phyloP scores from a whole-genome alignment of 1,284 basidiomycete genomes.

The Coniferiporia sulphurascens region DNA sequence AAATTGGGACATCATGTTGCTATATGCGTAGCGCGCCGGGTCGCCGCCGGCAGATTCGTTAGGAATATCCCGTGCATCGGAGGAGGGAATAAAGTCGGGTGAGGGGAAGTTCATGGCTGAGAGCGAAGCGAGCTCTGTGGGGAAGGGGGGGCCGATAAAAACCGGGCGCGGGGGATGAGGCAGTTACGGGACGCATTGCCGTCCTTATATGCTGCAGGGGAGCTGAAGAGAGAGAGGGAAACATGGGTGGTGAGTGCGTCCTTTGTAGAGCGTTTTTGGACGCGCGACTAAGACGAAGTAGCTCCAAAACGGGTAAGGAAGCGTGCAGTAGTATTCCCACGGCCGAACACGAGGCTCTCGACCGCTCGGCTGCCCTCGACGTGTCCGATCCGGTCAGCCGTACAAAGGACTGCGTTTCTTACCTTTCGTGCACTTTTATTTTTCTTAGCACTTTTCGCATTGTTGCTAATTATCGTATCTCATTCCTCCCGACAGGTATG shows the following conservation, averaged over 20 bases:
- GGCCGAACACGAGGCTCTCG: not conserved
- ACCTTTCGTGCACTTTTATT: no score
- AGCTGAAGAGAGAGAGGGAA: not conserved
- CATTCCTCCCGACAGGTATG: no score
- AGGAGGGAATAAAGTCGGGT: not conserved
- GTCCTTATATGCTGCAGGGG: constrained; percentile 4
- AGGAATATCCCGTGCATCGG: not conserved
- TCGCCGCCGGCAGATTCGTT: not conserved
- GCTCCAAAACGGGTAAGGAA: not conserved
- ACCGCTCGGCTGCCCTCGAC: no score
- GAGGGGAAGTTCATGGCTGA: not conserved
- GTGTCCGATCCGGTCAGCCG: no score
- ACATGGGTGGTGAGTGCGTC: not conserved
- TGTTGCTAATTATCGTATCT: no score
- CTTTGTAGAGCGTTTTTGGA: constrained; percentile 10
- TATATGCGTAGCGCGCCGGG: not conserved
- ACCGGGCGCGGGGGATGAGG: not conserved
- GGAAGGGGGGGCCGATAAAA: not conserved
- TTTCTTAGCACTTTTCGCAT: no score
- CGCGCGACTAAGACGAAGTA: not conserved
- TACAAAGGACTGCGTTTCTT: no score
- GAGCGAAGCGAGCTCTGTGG: not conserved
- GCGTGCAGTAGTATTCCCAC: not conserved
- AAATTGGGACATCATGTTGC: not conserved
- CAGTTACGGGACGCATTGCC: not conserved